Percentiles rank a stretch among this genome's conserved stretches.
Evolutionary conservation across 2,329 filamentous ascomycete species (phyloP).

Genomic region (Phaeoacremonium minimum): DNA sequence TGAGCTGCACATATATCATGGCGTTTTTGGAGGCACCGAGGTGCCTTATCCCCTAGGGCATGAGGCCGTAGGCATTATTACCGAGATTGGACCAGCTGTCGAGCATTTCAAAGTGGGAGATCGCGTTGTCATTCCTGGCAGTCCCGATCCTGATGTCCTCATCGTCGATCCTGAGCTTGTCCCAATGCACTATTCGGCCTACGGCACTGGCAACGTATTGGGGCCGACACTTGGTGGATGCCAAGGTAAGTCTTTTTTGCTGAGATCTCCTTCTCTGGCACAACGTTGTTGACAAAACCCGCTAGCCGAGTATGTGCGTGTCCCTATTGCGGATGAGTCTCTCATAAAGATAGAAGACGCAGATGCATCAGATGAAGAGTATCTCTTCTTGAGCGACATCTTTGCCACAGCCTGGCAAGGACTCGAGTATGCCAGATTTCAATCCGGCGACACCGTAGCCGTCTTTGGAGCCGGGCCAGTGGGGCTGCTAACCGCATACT

Average conservation of each 20-base stretch:
- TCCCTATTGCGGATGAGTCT: background rate
- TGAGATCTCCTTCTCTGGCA: background rate
- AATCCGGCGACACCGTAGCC: background rate
- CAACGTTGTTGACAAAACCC: background rate
- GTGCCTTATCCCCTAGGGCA: constrained; percentile 25
- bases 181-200: no score
- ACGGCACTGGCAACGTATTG: background rate
- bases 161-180: background rate
- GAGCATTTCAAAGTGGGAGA: constrained; percentile 28
- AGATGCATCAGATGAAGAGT: background rate
- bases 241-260: background rate
- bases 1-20: constrained; percentile 28
- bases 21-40: constrained; percentile 11
- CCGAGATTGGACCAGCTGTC: constrained; percentile 27
- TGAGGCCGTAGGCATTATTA: constrained; percentile 35
- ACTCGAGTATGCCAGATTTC: background rate
- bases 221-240: background rate
- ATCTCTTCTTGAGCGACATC: background rate
- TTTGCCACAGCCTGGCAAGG: background rate
- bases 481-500: background rate
- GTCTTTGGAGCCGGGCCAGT: background rate
- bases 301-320: constrained; percentile 1
- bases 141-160: constrained; percentile 12
- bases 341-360: background rate
- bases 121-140: constrained; percentile 27